Conservation (phyloP, 2,329 filamentous ascomycete species). For the Colletotrichum sublineola region DNA sequence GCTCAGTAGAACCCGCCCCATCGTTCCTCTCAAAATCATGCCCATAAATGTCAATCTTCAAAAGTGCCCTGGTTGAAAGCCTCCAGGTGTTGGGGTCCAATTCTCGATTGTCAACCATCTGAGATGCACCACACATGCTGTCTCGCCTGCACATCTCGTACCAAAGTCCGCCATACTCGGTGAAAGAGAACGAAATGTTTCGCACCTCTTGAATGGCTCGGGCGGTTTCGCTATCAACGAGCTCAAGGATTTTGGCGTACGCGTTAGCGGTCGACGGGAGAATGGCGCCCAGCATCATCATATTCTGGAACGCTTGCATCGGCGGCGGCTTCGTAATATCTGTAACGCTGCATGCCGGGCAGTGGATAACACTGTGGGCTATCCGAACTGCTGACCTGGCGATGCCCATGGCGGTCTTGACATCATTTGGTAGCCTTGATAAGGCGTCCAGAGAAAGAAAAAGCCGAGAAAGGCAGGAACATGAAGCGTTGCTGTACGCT, state of each 20-base stretch:
- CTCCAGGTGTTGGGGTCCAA: slow-evolving; percentile 69
- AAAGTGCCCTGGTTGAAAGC: slow-evolving; percentile 64
- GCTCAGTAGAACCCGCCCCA: slow-evolving; percentile 26
- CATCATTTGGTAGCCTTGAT: slow-evolving; percentile 59
- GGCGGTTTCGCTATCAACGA: slow-evolving; percentile 66
- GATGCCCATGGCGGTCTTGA: slow-evolving; percentile 61
- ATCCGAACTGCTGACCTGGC: slow-evolving; percentile 62
- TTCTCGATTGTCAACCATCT: slow-evolving; percentile 56
- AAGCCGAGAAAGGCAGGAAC: slow-evolving; percentile 63
- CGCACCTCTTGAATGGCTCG: slow-evolving; percentile 58
- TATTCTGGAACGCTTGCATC: slow-evolving; percentile 68
- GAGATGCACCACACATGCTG: slow-evolving; percentile 47
- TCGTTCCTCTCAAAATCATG: slow-evolving; percentile 48
- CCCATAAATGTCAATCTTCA: slow-evolving; percentile 71
- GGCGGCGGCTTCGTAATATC: slow-evolving; percentile 53
- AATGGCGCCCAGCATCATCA: slow-evolving; percentile 70
- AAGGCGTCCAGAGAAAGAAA: slow-evolving; percentile 66
- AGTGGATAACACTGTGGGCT: slow-evolving; percentile 66
- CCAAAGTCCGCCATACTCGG: slow-evolving; percentile 64
- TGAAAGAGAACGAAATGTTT: slow-evolving; percentile 60
- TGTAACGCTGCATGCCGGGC: slow-evolving; percentile 61
- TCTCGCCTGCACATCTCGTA: slow-evolving; percentile 48
- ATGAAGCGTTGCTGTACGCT: slow-evolving; percentile 48
- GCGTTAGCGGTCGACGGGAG: slow-evolving; percentile 70
- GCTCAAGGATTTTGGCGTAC: slow-evolving; percentile 66